Conservation (phyloP, 2,329 filamentous ascomycete species). For the Myriosclerotinia duriaeana region DNA sequence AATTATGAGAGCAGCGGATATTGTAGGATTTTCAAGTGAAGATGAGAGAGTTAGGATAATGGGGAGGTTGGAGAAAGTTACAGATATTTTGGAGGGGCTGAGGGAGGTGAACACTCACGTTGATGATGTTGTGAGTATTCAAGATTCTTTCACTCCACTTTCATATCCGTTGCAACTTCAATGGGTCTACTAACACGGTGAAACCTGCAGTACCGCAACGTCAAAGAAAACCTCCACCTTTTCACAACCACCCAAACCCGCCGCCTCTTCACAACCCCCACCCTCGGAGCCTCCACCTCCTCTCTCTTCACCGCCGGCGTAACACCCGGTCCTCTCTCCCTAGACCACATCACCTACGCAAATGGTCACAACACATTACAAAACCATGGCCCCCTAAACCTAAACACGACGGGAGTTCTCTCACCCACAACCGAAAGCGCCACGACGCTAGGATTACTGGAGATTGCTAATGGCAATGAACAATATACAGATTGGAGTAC, state of each 20-base stretch:
- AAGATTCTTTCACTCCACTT: background rate
- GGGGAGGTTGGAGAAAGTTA: constrained; percentile 3
- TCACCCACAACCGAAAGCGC: constrained; percentile 10
- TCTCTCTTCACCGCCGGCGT: constrained; percentile 3
- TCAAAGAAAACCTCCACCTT: constrained; percentile 16
- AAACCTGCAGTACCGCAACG: constrained; percentile 4
- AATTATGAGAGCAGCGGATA: constrained; percentile 14
- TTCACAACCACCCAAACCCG: constrained; percentile 1
- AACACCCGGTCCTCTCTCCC: constrained; percentile 1
- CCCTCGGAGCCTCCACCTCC: background rate
- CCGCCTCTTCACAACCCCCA: background rate
- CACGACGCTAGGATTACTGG: background rate
- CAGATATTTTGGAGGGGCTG: constrained; percentile 15
- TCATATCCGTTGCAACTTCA: too few relatives aligned
- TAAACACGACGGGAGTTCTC: background rate
- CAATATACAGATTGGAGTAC: constrained; percentile 15
- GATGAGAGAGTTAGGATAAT: constrained; percentile 14
- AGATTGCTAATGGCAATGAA: constrained; percentile 8
- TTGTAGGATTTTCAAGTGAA: constrained; percentile 11
- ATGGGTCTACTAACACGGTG: background rate
- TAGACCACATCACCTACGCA: background rate
- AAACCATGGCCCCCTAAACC: background rate
- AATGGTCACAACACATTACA: background rate
- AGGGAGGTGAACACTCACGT: constrained; percentile 21
- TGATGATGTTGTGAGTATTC: constrained; percentile 17